Percentiles rank a stretch among this genome's conserved stretches.
phyloP scores from a whole-genome alignment of 2,329 filamentous ascomycete genomes.

The Colletotrichum sp. region DNA sequence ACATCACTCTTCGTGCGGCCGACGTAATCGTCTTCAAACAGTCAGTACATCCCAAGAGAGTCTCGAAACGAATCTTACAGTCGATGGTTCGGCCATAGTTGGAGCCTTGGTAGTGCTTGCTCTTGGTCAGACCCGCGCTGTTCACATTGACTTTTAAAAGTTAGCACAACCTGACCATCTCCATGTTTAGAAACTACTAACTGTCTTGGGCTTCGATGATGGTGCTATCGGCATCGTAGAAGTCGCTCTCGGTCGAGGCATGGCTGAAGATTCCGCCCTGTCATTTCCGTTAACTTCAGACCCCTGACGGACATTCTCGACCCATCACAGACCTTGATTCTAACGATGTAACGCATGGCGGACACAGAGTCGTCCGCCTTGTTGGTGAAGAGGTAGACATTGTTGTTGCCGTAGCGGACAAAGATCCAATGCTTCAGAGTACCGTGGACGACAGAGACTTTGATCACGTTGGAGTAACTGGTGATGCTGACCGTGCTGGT shows the following conservation, averaged over 20 bases:
- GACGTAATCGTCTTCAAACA: conserved; percentile 37
- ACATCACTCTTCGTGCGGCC: conserved; percentile 38
- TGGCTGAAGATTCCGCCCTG: conserved; percentile 31
- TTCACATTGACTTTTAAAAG: conserved; percentile 21
- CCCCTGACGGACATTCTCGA: neutral
- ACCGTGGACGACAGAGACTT: conserved; percentile 37
- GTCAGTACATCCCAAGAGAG: conserved; percentile 29
- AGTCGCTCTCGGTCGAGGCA: conserved; percentile 29
- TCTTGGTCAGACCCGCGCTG: conserved; percentile 36
- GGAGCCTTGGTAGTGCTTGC: conserved; percentile 44
- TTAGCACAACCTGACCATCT: neutral
- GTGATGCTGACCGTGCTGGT: conserved; percentile 34
- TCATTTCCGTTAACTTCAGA: neutral
- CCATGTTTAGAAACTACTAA: neutral
- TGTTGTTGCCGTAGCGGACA: conserved; percentile 39
- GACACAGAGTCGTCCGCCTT: conserved; percentile 42
- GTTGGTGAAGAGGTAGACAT: conserved; percentile 48
- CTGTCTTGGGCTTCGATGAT: conserved; percentile 38
- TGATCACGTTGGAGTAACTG: conserved; percentile 35
- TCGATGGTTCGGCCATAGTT: conserved; percentile 33
- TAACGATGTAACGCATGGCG: conserved; percentile 42
- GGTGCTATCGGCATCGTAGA: conserved; percentile 35
- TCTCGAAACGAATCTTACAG: neutral
- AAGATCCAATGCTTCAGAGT: conserved; percentile 37
- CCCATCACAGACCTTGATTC: conserved; percentile 26